These are phyloP conservation scores for Candida sp. DNA, from an alignment of 1,139 yeast genomes.

Conservation along the genomic window DNA sequence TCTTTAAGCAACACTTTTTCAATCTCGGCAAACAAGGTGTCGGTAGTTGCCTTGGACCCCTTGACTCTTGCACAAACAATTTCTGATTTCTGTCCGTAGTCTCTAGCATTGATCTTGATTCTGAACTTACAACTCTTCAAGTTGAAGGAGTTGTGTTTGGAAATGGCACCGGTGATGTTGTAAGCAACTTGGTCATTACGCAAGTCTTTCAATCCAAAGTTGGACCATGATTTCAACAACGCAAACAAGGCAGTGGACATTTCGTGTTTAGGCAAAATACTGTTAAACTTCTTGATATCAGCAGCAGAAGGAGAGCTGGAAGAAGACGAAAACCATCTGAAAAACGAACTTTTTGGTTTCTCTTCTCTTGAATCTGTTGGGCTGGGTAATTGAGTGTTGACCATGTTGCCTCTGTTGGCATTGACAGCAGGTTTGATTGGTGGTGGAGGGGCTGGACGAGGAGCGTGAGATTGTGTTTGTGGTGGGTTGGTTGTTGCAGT, in stretches of 20 bases:
- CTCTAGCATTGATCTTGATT: constrained; percentile 50
- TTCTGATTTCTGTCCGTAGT: constrained; percentile 46
- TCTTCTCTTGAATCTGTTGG: constrained; percentile 43
- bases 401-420: not conserved
- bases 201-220: constrained; percentile 68
- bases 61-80: constrained; percentile 50
- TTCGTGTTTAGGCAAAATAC: constrained; percentile 56
- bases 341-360: constrained; percentile 34
- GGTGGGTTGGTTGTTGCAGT: not conserved
- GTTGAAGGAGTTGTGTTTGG: constrained; percentile 64
- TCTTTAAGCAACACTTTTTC: constrained; percentile 51
- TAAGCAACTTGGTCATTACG: constrained; percentile 46
- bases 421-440: not conserved
- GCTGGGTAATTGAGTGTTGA: constrained; percentile 34
- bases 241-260: constrained; percentile 69
- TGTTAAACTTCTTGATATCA: constrained; percentile 42
- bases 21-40: constrained; percentile 49
- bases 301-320: constrained; percentile 22
- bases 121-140: constrained; percentile 69
- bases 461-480: constrained; percentile 7
- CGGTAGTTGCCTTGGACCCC: constrained; percentile 47
- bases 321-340: constrained; percentile 48
- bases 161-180: constrained; percentile 61
- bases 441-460: not conserved
- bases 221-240: constrained; percentile 68